Evolutionary conservation across 1,284 basidiomycete species (phyloP).

Genomic region (Trichosporon asahii): DNA sequence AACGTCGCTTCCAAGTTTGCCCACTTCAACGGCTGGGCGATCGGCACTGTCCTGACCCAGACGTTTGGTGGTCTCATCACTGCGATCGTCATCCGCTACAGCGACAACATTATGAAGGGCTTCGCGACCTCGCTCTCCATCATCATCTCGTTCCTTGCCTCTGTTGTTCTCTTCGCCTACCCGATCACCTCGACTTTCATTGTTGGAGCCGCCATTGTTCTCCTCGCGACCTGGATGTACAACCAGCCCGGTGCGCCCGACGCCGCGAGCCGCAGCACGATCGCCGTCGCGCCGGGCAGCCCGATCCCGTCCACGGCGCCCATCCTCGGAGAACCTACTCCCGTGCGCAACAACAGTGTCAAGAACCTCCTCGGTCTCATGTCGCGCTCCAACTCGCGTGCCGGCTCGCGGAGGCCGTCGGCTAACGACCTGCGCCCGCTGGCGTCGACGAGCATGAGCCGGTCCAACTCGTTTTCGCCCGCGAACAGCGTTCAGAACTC

Average conservation of each 20-base stretch:
- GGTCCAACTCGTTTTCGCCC: background rate
- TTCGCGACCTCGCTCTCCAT: conserved; percentile 92
- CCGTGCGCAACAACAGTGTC: background rate
- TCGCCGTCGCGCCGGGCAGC: conserved; percentile 46
- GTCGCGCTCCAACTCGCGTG: conserved; percentile 7
- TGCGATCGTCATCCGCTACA: conserved; percentile 61
- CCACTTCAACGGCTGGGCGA: conserved; percentile 79
- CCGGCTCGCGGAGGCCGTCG: background rate
- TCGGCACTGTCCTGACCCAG: conserved; percentile 83
- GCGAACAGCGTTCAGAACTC: background rate
- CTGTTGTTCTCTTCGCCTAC: conserved; percentile 82
- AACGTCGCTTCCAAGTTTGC: conserved; percentile 43
- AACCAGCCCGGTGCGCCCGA: conserved; percentile 58
- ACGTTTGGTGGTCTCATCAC: conserved; percentile 87
- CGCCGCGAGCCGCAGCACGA: conserved; percentile 31
- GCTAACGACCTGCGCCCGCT: conserved; percentile 6
- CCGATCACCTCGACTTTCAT: conserved; percentile 79
- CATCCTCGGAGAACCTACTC: conserved; percentile 46
- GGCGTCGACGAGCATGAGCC: conserved; percentile 4
- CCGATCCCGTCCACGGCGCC: conserved; percentile 46
- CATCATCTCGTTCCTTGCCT: conserved; percentile 86
- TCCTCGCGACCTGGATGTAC: conserved; percentile 85
- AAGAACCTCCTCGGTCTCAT: conserved; percentile 1
- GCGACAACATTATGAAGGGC: conserved; percentile 64
- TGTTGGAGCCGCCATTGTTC: conserved; percentile 73